Evolutionary conservation across 1,139 yeast genomes (phyloP).

Genomic region (Pichia sp.): DNA sequence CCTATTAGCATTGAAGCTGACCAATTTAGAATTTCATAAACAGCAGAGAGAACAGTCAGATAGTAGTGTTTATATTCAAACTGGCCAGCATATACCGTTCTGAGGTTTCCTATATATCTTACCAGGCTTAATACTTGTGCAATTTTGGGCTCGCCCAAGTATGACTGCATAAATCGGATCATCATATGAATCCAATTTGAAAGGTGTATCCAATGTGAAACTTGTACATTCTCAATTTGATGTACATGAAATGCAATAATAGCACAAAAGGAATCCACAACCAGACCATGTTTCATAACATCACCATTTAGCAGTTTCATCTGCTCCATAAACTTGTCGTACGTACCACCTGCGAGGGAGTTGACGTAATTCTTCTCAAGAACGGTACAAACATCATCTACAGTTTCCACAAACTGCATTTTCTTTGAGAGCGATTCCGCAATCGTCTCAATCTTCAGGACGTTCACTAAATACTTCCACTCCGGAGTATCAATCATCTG

Average conservation of each 20-base stretch:
- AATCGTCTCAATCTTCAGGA: slow-evolving; percentile 9
- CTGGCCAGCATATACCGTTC: background rate
- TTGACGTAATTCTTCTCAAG: slow-evolving; percentile 18
- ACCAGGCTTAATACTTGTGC: background rate
- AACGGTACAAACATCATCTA: slow-evolving; percentile 17
- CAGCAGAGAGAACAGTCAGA: background rate
- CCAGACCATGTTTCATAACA: slow-evolving; percentile 7
- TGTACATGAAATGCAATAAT: slow-evolving; percentile 14
- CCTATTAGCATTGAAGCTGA: slow-evolving; percentile 4
- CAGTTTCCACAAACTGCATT: slow-evolving; percentile 18
- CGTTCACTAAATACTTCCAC: slow-evolving; percentile 13
- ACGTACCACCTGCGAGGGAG: slow-evolving; percentile 9
- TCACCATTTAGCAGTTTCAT: slow-evolving; percentile 12
- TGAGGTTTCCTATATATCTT: background rate
- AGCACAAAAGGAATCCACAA: slow-evolving; percentile 12
- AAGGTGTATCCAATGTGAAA: slow-evolving; percentile 19
- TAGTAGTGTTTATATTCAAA: slow-evolving; percentile 4
- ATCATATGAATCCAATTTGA: slow-evolving; percentile 22
- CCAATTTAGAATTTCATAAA: slow-evolving; percentile 4
- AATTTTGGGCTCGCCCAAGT: slow-evolving; percentile 2
- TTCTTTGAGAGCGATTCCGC: slow-evolving; percentile 18
- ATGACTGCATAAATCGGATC: no score
- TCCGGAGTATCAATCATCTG: slow-evolving; percentile 13
- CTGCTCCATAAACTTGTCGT: slow-evolving; percentile 6
- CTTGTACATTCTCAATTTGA: slow-evolving; percentile 2